Percentiles rank a stretch among this genome's conserved stretches.
phyloP scores from a whole-genome alignment of 176 grass and related monocot genomes.

The Musa schizocarpa region DNA sequence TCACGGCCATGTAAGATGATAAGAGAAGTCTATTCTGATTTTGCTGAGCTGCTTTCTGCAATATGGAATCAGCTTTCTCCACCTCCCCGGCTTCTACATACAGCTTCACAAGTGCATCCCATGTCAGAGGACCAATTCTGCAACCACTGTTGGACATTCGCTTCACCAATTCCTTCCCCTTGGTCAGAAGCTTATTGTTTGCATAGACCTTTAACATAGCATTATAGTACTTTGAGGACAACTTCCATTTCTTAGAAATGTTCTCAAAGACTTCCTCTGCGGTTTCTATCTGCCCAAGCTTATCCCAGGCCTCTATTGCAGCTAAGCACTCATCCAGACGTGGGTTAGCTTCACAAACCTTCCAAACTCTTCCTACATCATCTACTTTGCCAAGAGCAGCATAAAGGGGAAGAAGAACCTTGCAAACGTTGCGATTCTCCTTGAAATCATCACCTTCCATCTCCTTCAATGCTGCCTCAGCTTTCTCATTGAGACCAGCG shows the following conservation, averaged over 20 bases:
- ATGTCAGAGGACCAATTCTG: slow-evolving; percentile 22
- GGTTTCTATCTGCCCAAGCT: slow-evolving; percentile 5
- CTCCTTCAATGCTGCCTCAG: slow-evolving; percentile 17
- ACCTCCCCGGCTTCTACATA: slow-evolving; percentile 16
- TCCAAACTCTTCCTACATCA: slow-evolving; percentile 26
- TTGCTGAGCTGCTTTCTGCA: slow-evolving; percentile 9
- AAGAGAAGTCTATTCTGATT: slow-evolving; percentile 3
- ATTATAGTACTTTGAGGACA: slow-evolving; percentile 13
- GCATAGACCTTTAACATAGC: slow-evolving; percentile 17
- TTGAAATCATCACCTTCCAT: slow-evolving; percentile 18
- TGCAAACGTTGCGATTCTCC: slow-evolving; percentile 14
- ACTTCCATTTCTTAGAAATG: slow-evolving; percentile 14
- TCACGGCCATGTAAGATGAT: slow-evolving; percentile 12
- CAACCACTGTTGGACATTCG: slow-evolving; percentile 18
- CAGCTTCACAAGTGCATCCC: slow-evolving; percentile 21
- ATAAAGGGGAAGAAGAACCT: slow-evolving; percentile 22
- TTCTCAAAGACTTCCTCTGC: slow-evolving; percentile 20
- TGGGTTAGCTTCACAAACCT: slow-evolving; percentile 14
- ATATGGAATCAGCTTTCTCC: slow-evolving; percentile 21
- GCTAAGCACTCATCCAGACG: slow-evolving; percentile 8
- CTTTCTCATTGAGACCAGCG: slow-evolving; percentile 20
- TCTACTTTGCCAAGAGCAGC: slow-evolving; percentile 24
- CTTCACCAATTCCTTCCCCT: slow-evolving; percentile 23
- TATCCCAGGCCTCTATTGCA: slow-evolving; percentile 22
- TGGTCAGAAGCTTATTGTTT: slow-evolving; percentile 16